phyloP scores from a whole-genome alignment of 2,329 filamentous ascomycete species.

The Cordyceps pruinosa region DNA sequence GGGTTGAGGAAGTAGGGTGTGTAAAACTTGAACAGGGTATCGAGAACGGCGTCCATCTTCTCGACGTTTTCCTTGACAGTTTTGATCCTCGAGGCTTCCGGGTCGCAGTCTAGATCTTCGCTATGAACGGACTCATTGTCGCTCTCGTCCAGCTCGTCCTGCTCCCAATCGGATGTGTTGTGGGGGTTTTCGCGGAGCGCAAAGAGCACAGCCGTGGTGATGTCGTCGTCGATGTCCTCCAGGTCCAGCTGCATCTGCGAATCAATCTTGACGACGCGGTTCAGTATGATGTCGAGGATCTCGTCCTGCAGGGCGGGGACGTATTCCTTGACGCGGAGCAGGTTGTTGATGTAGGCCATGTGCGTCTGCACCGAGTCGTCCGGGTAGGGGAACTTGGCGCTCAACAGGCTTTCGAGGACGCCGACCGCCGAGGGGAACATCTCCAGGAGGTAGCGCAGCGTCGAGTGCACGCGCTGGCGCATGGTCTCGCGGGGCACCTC shows the following conservation, averaged over 20 bases:
- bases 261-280: conserved; percentile 86
- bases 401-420: conserved; percentile 60
- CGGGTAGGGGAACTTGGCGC: conserved; percentile 65
- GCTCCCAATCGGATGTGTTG: conserved; percentile 33
- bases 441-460: conserved; percentile 67
- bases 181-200: conserved; percentile 30
- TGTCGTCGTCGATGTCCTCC: conserved; percentile 85
- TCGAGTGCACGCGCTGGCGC: conserved; percentile 67
- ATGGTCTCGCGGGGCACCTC: conserved; percentile 57
- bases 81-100: conserved; percentile 57
- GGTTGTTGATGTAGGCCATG: conserved; percentile 79
- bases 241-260: conserved; percentile 91
- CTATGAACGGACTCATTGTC: conserved; percentile 64
- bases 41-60: conserved; percentile 87
- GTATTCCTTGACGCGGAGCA: conserved; percentile 71
- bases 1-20: conserved; percentile 63
- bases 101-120: conserved; percentile 60
- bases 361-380: conserved; percentile 73
- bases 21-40: conserved; percentile 81
- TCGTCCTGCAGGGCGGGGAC: conserved; percentile 71
- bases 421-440: conserved; percentile 74
- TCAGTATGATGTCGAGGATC: conserved; percentile 75
- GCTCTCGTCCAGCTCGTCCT: conserved; percentile 49
- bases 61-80: conserved; percentile 73
- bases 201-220: conserved; percentile 65